Conservation (phyloP, 2,329 filamentous ascomycete genomes). For the Davidsoniella neocaledoniae region DNA sequence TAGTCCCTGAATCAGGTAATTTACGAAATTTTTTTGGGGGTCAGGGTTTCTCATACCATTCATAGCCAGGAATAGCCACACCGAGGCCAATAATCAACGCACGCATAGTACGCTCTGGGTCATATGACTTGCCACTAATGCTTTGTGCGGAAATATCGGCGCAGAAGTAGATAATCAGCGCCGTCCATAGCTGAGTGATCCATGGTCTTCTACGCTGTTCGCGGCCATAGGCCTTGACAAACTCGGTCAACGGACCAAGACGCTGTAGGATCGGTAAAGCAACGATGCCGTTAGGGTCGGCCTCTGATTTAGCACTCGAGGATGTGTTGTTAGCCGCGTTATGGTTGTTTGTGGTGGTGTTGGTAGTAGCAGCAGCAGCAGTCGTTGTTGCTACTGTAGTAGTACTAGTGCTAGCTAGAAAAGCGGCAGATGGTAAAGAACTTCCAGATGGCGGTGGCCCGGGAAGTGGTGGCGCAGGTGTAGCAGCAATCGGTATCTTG, state of each 20-base stretch:
- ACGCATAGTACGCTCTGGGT: slow-evolving; percentile 49
- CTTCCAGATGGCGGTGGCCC: background rate
- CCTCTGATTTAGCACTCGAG: background rate
- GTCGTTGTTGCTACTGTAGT: too few species aligned
- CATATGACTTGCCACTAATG: slow-evolving; percentile 46
- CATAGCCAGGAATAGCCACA: slow-evolving; percentile 54
- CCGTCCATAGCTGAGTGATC: slow-evolving; percentile 60
- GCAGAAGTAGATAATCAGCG: slow-evolving; percentile 60
- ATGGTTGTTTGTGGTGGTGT: background rate
- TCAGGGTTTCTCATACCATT: slow-evolving; percentile 42
- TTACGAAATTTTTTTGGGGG: too few species aligned
- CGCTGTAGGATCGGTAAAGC: slow-evolving; percentile 33
- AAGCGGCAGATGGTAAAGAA: background rate
- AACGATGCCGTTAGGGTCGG: background rate
- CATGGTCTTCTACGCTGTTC: slow-evolving; percentile 58
- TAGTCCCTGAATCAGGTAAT: too few species aligned
- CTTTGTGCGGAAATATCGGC: slow-evolving; percentile 65
- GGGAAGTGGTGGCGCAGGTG: background rate
- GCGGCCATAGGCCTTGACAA: slow-evolving; percentile 45
- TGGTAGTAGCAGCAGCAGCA: too few species aligned
- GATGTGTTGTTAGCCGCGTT: background rate
- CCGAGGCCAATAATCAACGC: slow-evolving; percentile 55
- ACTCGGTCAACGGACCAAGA: slow-evolving; percentile 37
- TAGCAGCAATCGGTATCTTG: too few species aligned
- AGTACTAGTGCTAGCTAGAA: too few species aligned